Base-by-base conservation (phyloP, 1,284 basidiomycete species). In the Cutaneotrichosporon sp. region DNA sequence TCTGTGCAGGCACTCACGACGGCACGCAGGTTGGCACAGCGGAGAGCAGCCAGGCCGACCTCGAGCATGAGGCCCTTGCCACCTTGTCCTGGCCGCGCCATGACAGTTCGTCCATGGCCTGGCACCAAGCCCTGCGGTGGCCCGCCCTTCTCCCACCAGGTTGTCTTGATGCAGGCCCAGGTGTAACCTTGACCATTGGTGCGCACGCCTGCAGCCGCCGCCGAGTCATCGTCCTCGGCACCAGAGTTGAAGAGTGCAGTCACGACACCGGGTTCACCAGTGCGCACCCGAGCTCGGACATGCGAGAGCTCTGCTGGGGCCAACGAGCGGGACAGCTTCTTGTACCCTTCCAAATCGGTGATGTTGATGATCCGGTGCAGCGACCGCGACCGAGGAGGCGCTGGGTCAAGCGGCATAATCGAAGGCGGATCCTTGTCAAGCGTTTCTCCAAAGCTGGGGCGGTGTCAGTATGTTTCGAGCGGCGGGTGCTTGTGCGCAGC, bases 1-100 rank as follows among this genome's bases (percentile, higher is more conserved):
- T 16, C 8, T 6, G n/a, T 11, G 46, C 22, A 11, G 10, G 4
- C 3, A 75, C 79, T 71, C 60, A 71, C 70, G 26, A 87, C 89
- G 71, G 86, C 84, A 66, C 89, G 84, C 56, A 92, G 80, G 80
- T 89, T 87, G 2, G 86, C 86, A 73, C 89, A 90, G 46, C 90
- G 82, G 58, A 90, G 83, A 7, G 89, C 89, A 46, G 90, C 89
- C 76, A 91, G 89, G 1, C 91, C 90, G 83, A 89, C 90, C 77
- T 92, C 90, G 62, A 91, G 71, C 83, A 86, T 59, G 84, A 86
- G 65, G 83, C 86, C 70, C 63, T 78, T 79, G n/a, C 72, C 74
- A 26, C 67, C 73, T 30, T 70, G 69, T 5, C 65, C 67, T 22
- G 63, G 65, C 55, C 69, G 72, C 3, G 65, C 65, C 56, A 64